These are phyloP conservation scores for Xylaria longipes DNA, from an alignment of 495 filamentous ascomycete genomes.

Conservation along the genomic window DNA sequence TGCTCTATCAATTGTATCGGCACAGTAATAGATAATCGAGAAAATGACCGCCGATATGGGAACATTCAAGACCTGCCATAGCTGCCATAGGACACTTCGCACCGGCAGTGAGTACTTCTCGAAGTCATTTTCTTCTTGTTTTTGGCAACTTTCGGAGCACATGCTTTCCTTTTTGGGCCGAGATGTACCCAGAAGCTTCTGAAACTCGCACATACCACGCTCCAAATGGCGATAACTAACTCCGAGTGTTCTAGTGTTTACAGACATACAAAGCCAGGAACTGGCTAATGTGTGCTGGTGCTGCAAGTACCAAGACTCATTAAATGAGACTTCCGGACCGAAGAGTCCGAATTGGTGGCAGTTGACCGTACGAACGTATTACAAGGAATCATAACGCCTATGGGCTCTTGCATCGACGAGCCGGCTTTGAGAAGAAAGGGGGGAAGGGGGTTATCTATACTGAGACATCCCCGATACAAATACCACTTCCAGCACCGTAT, in stretches of 20 bases:
- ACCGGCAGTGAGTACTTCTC: no score
- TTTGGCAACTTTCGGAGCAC: no score
- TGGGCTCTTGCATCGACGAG: not conserved
- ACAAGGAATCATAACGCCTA: not conserved
- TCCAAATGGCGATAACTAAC: no score
- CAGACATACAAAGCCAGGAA: not conserved
- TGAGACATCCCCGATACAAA: not conserved
- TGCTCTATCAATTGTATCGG: not conserved
- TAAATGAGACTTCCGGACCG: not conserved
- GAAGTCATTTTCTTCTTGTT: no score
- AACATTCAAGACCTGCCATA: conserved; percentile 9
- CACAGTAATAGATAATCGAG: not conserved
- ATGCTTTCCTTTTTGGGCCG: no score
- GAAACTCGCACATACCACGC: no score
- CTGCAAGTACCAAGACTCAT: conserved; percentile 16
- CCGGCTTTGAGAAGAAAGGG: not conserved
- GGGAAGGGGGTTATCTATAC: no score
- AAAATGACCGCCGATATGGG: not conserved
- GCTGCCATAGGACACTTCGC: conserved; percentile 9
- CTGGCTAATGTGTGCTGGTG: not conserved
- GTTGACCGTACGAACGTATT: not conserved
- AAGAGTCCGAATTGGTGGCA: conserved; percentile 16
- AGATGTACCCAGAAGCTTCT: no score
- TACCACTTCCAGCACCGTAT: not conserved
- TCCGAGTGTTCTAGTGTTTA: no score